Percentiles rank a stretch among this genome's conserved stretches.
phyloP scores from a whole-genome alignment of 805 yeast genomes.

The Candida bentonensis region DNA sequence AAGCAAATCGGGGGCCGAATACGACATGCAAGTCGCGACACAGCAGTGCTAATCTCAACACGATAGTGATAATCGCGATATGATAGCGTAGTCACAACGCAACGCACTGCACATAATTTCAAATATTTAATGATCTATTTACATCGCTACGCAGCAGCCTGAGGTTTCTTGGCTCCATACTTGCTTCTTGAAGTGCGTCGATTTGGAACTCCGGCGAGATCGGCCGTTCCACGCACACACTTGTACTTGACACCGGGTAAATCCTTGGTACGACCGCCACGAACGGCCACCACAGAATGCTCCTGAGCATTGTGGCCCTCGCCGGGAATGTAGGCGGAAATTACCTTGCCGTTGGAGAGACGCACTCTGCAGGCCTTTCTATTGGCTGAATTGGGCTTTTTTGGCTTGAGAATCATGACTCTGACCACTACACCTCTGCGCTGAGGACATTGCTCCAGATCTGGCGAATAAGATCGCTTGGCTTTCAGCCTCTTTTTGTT shows the following conservation, averaged over 20 bases:
- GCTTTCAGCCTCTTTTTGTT: conserved; percentile 17
- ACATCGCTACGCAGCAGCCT: conserved; percentile 11
- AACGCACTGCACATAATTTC: too few relatives aligned
- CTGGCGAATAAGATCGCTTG: conserved; percentile 55
- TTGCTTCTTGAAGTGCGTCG: conserved; percentile 80
- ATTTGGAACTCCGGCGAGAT: conserved; percentile 88
- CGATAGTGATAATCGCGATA: too few relatives aligned
- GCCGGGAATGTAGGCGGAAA: conserved; percentile 93
- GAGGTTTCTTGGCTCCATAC: conserved; percentile 69
- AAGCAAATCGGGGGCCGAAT: too few relatives aligned
- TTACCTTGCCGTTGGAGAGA: conserved; percentile 74
- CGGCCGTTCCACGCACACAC: conserved; percentile 84
- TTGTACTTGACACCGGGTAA: conserved; percentile 96
- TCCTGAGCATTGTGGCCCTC: conserved; percentile 98
- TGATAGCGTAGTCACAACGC: too few relatives aligned
- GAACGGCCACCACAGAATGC: conserved; percentile 85
- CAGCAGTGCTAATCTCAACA: too few relatives aligned
- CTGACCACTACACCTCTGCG: conserved; percentile 86
- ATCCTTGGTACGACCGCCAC: conserved; percentile 99
- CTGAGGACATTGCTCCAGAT: conserved; percentile 69
- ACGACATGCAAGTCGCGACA: too few relatives aligned
- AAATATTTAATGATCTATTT: too few relatives aligned
- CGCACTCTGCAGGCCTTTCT: conserved; percentile 94
- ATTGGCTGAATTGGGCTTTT: conserved; percentile 97
- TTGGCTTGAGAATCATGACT: conserved; percentile 92